Percentiles rank a stretch among this genome's conserved stretches.
Conservation (phyloP, 148 eudicot genomes). For the Heliosperma pusillum region DNA sequence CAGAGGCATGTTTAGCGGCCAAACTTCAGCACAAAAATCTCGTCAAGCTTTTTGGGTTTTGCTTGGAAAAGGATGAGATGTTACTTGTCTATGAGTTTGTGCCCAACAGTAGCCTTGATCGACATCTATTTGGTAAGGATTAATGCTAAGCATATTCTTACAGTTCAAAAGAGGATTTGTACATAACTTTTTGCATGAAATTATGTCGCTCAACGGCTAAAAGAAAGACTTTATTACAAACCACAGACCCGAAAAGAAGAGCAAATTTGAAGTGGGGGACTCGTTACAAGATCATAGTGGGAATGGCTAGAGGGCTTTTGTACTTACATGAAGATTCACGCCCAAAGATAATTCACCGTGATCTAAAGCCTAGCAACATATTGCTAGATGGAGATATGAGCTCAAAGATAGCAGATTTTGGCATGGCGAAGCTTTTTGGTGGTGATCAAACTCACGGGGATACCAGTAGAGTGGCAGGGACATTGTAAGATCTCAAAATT, state of each 20-base stretch:
- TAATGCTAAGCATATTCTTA: background rate
- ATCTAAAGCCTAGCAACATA: constrained; percentile 72
- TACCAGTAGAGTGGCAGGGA: constrained; percentile 41
- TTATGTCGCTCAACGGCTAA: background rate
- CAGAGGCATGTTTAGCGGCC: constrained; percentile 29
- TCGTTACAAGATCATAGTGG: constrained; percentile 41
- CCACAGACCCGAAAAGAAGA: constrained; percentile 22
- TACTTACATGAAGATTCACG: constrained; percentile 65
- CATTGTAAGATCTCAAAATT: constrained; percentile 23
- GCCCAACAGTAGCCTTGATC: constrained; percentile 32
- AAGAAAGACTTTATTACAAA: background rate
- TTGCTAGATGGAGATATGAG: constrained; percentile 57
- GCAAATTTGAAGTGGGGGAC: constrained; percentile 24
- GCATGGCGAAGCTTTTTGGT: constrained; percentile 62
- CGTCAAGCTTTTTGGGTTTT: constrained; percentile 31
- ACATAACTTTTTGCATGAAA: background rate
- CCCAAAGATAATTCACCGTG: constrained; percentile 62
- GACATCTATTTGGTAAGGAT: constrained; percentile 24
- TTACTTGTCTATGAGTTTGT: constrained; percentile 34
- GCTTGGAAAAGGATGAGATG: constrained; percentile 30
- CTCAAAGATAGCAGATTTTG: constrained; percentile 82
- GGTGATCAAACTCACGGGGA: constrained; percentile 55
- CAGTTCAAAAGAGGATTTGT: background rate
- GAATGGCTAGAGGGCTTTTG: constrained; percentile 71
- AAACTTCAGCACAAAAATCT: constrained; percentile 37